Evolutionary conservation across 1,284 basidiomycete genomes (phyloP).

Genomic region (Ganoderma resinaceum): DNA sequence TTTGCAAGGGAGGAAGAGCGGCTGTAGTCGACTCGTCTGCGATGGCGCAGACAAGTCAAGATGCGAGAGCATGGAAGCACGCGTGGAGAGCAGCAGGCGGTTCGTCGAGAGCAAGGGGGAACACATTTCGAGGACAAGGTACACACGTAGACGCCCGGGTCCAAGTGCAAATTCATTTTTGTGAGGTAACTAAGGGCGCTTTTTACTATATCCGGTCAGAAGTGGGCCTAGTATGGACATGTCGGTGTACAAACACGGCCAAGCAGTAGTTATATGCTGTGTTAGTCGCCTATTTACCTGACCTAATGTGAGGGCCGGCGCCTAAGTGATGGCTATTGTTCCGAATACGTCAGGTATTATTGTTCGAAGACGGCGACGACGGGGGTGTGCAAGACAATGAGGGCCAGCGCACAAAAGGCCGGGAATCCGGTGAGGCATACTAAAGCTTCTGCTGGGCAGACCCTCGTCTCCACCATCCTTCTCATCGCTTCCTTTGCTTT

Average conservation of each 20-base stretch:
- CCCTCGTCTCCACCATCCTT: slow-evolving; percentile 20
- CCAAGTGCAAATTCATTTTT: neutral
- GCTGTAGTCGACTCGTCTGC: neutral
- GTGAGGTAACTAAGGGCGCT: neutral
- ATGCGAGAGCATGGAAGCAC: neutral
- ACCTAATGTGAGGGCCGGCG: slow-evolving; percentile 22
- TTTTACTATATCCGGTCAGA: slow-evolving; percentile 3
- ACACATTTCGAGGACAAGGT: slow-evolving; percentile 18
- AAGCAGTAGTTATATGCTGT: slow-evolving; percentile 15
- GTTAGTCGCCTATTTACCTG: slow-evolving; percentile 19
- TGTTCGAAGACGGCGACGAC: slow-evolving; percentile 21
- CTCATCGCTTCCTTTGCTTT: slow-evolving; percentile 26
- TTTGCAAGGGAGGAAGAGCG: neutral
- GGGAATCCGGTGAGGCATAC: slow-evolving; percentile 19
- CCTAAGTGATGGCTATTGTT: slow-evolving; percentile 23
- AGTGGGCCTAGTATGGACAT: slow-evolving; percentile 1
- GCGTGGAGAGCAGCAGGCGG: neutral
- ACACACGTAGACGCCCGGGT: neutral
- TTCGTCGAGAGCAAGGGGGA: slow-evolving; percentile 1
- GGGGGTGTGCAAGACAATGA: slow-evolving; percentile 26
- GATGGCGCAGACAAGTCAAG: neutral
- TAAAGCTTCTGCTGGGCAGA: slow-evolving; percentile 34
- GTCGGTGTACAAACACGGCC: slow-evolving; percentile 18
- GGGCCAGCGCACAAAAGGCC: slow-evolving; percentile 30
- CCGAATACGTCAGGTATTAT: slow-evolving; percentile 26